A percentile compares a stretch with the other conserved stretches of the same genome.
Conservation (phyloP, 768 basidiomycete species). For the Mycena metata region DNA sequence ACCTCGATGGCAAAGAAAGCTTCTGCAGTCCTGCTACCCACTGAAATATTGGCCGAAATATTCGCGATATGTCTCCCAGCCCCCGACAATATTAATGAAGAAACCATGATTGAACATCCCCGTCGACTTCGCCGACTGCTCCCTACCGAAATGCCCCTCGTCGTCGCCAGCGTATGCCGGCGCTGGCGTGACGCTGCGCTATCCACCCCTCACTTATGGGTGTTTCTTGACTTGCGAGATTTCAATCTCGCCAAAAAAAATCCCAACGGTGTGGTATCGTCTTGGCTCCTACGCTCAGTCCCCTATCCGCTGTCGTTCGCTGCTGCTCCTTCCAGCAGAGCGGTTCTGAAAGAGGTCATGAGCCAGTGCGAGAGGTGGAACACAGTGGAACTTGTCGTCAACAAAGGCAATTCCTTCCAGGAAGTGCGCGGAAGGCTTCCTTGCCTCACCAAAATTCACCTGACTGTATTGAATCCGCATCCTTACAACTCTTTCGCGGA, state of each 20-base stretch:
- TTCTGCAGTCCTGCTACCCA: not conserved
- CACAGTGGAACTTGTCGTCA: conserved; percentile 1
- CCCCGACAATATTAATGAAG: too few relatives aligned
- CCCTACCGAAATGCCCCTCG: not conserved
- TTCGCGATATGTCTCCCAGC: not conserved
- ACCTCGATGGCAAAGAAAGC: too few relatives aligned
- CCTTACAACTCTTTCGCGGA: not conserved
- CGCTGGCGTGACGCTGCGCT: conserved; percentile 11
- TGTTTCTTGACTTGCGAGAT: not conserved
- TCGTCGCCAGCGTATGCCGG: conserved; percentile 5
- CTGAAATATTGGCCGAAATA: conserved; percentile 13
- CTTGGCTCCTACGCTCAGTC: not conserved
- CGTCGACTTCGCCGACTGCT: not conserved
- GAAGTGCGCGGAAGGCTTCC: conserved; percentile 5
- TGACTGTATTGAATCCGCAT: not conserved
- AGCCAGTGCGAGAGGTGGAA: conserved; percentile 19
- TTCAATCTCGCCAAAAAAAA: not conserved
- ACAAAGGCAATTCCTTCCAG: not conserved
- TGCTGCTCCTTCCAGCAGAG: not conserved
- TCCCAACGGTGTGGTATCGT: not conserved
- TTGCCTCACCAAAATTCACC: not conserved
- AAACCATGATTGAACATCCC: not conserved
- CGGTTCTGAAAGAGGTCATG: not conserved
- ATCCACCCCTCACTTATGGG: conserved; percentile 3
- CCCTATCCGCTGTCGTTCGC: conserved; percentile 6